These are phyloP conservation scores for Fusarium oligoseptatum DNA, from an alignment of 2,329 filamentous ascomycete species.

Conservation along the genomic window DNA sequence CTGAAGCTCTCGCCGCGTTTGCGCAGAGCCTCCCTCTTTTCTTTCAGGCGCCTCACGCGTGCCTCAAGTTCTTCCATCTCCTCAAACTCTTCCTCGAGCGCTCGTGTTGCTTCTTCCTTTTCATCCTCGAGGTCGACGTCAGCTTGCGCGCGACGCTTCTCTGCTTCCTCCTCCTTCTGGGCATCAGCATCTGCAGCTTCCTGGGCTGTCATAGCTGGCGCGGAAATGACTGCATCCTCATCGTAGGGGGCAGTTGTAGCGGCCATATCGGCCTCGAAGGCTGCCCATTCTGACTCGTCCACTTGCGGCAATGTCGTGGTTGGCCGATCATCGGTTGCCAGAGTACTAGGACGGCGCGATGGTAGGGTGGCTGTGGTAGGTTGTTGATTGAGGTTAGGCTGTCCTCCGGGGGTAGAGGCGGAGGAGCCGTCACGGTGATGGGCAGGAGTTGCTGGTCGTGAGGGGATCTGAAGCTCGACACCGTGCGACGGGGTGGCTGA, in stretches of 20 bases:
- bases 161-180: constrained; percentile 64
- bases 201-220: constrained; percentile 74
- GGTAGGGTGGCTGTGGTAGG: constrained; percentile 48
- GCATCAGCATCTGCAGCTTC: constrained; percentile 70
- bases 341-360: constrained; percentile 44
- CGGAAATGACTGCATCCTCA: constrained; percentile 73
- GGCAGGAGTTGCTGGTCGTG: constrained; percentile 71
- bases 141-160: constrained; percentile 65
- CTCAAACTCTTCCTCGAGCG: constrained; percentile 82
- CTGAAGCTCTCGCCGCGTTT: constrained; percentile 52
- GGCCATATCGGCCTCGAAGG: constrained; percentile 87
- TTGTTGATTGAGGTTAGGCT: constrained; percentile 24
- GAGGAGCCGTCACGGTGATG: constrained; percentile 56
- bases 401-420: constrained; percentile 55
- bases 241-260: constrained; percentile 54
- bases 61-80: constrained; percentile 86
- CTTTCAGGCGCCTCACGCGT: constrained; percentile 76
- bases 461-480: constrained; percentile 73
- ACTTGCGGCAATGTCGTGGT: constrained; percentile 46
- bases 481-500: constrained; percentile 68
- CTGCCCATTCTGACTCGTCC: constrained; percentile 87
- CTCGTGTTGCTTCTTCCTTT: constrained; percentile 79
- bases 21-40: constrained; percentile 76
- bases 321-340: constrained; percentile 36
- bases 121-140: constrained; percentile 74